These are phyloP conservation scores for Globisporangium okanoganense DNA, from an alignment of 352 stramenopile genomes.

Conservation along the genomic window DNA sequence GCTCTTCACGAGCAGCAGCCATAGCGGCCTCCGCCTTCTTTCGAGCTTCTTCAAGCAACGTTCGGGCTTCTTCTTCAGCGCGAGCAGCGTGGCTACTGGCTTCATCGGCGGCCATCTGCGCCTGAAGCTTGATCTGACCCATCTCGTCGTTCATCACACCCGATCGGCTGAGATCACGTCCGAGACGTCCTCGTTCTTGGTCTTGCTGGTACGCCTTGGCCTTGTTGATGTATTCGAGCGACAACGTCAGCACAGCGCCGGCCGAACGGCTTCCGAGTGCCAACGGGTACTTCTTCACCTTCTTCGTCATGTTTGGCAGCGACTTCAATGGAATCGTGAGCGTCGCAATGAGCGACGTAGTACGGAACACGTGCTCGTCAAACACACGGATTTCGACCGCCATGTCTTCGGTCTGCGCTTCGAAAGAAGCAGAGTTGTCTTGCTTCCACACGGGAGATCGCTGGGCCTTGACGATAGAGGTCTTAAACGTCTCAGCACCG, in stretches of 20 bases:
- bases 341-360: constrained; percentile 68
- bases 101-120: constrained; percentile 79
- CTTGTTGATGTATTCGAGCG: constrained; percentile 85
- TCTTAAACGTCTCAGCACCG: constrained; percentile 80
- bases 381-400: constrained; percentile 83
- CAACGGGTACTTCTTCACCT: constrained; percentile 77
- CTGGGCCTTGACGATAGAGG: constrained; percentile 75
- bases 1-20: constrained; percentile 72
- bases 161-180: constrained; percentile 51
- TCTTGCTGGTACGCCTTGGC: constrained; percentile 74
- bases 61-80: constrained; percentile 73
- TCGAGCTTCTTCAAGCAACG: constrained; percentile 67
- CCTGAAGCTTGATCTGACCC: constrained; percentile 77
- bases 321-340: constrained; percentile 79
- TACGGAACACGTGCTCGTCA: constrained; percentile 77
- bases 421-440: constrained; percentile 82
- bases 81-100: constrained; percentile 60
- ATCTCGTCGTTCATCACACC: constrained; percentile 82
- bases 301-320: constrained; percentile 82
- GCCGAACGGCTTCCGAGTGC: constrained; percentile 75
- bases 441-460: constrained; percentile 85
- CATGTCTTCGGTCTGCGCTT: constrained; percentile 72
- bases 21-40: constrained; percentile 83
- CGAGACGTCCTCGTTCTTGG: constrained; percentile 53
- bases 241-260: constrained; percentile 69